Evolutionary conservation across 192 early-diverging fungal genomes (phyloP).

Genomic region (Rhizoclosmatium globosum): DNA sequence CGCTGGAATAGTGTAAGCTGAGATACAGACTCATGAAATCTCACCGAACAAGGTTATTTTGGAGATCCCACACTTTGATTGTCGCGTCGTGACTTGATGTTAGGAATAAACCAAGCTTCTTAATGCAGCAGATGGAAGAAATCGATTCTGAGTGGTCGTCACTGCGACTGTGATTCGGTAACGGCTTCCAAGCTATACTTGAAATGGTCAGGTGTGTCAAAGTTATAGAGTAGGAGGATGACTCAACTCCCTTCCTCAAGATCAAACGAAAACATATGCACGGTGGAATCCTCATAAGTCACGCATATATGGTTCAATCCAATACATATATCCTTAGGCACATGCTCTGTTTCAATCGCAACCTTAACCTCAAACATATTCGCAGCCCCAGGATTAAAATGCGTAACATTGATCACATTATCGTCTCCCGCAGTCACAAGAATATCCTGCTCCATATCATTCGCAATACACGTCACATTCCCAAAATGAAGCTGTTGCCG

Average conservation of each 20-base stretch:
- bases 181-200: slow-evolving; percentile 42
- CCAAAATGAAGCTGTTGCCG: slow-evolving; percentile 57
- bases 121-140: slow-evolving; percentile 44
- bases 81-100: slow-evolving; percentile 47
- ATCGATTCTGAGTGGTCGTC: slow-evolving; percentile 60
- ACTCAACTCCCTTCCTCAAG: neutral
- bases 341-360: slow-evolving; percentile 3
- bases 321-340: neutral
- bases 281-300: slow-evolving; percentile 2
- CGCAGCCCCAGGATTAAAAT: neutral
- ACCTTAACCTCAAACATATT: slow-evolving; percentile 6
- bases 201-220: neutral
- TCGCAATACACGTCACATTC: slow-evolving; percentile 53
- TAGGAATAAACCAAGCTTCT: slow-evolving; percentile 49
- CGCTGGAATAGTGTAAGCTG: slow-evolving; percentile 33
- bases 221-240: neutral
- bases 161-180: slow-evolving; percentile 47
- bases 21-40: neutral
- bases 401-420: slow-evolving; percentile 11
- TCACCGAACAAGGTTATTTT: slow-evolving; percentile 54
- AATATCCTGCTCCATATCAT: slow-evolving; percentile 43
- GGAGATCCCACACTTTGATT: slow-evolving; percentile 57
- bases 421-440: slow-evolving; percentile 50
- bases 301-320: slow-evolving; percentile 15
- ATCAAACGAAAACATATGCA: slow-evolving; percentile 21